These are phyloP conservation scores for Beauveria bassiana DNA, from an alignment of 2,329 filamentous ascomycete species.

Conservation along the genomic window DNA sequence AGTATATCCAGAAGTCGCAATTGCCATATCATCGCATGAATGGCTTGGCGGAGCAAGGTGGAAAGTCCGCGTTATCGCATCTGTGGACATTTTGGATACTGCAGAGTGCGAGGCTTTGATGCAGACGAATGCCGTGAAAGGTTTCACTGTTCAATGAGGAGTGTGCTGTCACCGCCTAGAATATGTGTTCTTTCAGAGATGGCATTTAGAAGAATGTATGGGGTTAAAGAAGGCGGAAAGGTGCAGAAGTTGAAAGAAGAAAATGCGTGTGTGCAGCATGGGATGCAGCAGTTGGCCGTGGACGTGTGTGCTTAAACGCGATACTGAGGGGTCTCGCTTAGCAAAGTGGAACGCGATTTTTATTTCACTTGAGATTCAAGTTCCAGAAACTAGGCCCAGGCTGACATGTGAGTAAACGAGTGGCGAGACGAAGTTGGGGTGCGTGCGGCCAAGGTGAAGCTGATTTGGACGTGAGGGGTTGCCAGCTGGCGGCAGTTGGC, in stretches of 20 bases:
- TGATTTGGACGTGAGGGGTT: constrained; percentile 9
- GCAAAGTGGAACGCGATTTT: neutral
- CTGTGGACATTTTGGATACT: neutral
- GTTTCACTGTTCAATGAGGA: neutral
- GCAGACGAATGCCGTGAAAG: neutral
- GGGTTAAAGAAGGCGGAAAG: neutral
- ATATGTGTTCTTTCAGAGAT: neutral
- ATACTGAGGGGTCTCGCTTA: neutral
- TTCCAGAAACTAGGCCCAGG: neutral
- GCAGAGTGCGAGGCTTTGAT: neutral
- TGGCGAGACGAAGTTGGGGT: neutral
- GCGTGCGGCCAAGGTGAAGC: neutral
- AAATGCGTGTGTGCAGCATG: neutral
- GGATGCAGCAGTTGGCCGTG: neutral
- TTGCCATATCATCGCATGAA: neutral
- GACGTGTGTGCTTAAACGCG: neutral
- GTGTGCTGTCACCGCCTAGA: neutral
- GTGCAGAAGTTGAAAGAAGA: neutral
- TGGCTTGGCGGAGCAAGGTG: neutral
- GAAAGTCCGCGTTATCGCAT: neutral
- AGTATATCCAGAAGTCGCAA: neutral
- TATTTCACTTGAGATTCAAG: constrained; percentile 5
- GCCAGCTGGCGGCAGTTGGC: constrained; percentile 8
- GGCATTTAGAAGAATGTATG: neutral
- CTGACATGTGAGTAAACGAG: neutral